Base-by-base conservation (phyloP, 1,139 yeast genomes). In the Meyerozyma guilliermondii region DNA sequence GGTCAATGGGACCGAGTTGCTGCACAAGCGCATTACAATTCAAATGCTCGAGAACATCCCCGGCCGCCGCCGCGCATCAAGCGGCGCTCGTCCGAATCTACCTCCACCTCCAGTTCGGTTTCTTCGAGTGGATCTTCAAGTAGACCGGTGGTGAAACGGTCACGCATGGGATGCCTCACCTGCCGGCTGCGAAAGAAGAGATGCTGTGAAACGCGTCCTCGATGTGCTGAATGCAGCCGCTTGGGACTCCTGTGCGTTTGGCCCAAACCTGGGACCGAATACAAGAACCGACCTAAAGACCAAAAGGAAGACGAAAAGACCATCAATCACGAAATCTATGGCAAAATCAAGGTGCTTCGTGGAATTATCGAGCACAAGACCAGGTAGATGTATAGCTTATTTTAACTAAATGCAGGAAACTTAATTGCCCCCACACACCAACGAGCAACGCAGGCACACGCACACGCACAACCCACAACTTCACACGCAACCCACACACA, bases 331-430 rank as follows among this genome's bases (percentile, higher is more conserved):
- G 80, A 77, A 43, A 62, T 71, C 26, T 79, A 72, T 52, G 86
- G 86, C 9, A 73, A 72, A 46, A 80, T 81, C 49, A 80, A 78
- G 58, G 81, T 80, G 9, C 62, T 80, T 34, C 65, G 86, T 46
- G 86, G 86, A 2, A 78, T 80, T 18, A 83, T 80, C 23, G 81
- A 77, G 52, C 67, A 68, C 49, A 60, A 60, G 45, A 61, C 55
- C 40, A 45, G 46, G 29, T 50, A 39, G 28, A 26, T 26, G 28
- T 26, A 23, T 23, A 26, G 28, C 28, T 26, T 9, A 5, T 13
- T 13, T n/a, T n/a, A 11, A 5, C 11, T 11, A 26, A 26, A 26
- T 26, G 28, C 28, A 26, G 28, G 28, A 26, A 26, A n/a, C 7
- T 10, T 5, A 11, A 3, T 26, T 23, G 27, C 27, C 7, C 27